Conservation (phyloP, 306 rosid genomes). For the Castanea sativa region DNA sequence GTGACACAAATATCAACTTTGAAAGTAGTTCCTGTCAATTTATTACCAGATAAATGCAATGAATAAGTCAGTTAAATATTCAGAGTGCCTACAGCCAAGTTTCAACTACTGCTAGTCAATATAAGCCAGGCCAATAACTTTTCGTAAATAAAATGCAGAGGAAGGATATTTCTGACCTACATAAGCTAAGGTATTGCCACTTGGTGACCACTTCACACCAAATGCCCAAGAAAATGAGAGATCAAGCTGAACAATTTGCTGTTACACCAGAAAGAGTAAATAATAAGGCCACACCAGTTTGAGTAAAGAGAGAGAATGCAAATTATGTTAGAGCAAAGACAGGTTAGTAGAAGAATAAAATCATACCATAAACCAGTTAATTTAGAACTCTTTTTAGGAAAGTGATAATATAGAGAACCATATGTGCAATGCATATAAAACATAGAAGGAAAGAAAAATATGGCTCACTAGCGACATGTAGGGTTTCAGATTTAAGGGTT, state of each 20-base stretch:
- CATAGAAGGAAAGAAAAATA: background rate
- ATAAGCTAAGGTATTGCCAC: constrained; percentile 91
- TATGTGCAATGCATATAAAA: background rate
- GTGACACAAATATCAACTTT: background rate
- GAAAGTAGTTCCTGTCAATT: background rate
- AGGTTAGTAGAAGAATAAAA: background rate
- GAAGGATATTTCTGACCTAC: constrained; percentile 68
- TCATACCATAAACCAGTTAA: background rate
- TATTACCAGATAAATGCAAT: background rate
- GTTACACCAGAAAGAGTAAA: constrained; percentile 40
- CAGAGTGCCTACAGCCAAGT: constrained; percentile 11
- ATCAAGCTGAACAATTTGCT: constrained; percentile 92
- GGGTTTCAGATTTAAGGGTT: background rate
- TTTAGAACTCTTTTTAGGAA: background rate
- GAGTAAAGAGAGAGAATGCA: background rate
- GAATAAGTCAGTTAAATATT: background rate
- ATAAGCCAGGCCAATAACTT: constrained; percentile 7
- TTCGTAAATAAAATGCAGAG: background rate
- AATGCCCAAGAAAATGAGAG: constrained; percentile 90
- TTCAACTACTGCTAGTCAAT: constrained; percentile 12
- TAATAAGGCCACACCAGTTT: background rate
- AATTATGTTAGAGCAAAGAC: background rate
- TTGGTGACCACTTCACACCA: constrained; percentile 97
- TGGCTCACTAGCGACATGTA: background rate
- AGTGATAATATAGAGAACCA: background rate